These are phyloP conservation scores for Paraphaeosphaeria minitans DNA, from an alignment of 2,329 filamentous ascomycete species.

Conservation along the genomic window DNA sequence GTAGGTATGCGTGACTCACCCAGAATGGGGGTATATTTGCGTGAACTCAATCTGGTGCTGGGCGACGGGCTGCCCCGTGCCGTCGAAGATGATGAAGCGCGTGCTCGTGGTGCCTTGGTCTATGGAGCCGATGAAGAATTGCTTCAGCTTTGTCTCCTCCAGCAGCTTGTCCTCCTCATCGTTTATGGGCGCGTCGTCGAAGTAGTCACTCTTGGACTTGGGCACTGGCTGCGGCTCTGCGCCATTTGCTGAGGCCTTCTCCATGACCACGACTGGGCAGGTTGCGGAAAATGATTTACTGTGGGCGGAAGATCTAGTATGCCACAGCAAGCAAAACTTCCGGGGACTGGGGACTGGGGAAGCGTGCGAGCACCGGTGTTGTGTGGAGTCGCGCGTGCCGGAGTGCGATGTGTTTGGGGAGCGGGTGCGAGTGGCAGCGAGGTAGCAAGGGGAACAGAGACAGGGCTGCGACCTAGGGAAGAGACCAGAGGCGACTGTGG, in stretches of 20 bases:
- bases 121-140: slow-evolving; percentile 82
- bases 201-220: slow-evolving; percentile 28
- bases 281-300: slow-evolving; percentile 2
- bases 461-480: slow-evolving; percentile 4
- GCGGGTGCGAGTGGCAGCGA: background rate
- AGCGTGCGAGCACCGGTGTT: background rate
- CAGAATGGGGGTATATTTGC: slow-evolving; percentile 82
- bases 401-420: slow-evolving; percentile 3
- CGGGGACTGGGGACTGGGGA: background rate
- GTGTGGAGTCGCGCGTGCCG: slow-evolving; percentile 4
- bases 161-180: slow-evolving; percentile 28
- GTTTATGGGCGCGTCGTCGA: slow-evolving; percentile 17
- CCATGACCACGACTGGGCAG: slow-evolving; percentile 30
- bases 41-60: slow-evolving; percentile 86
- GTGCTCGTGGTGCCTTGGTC: slow-evolving; percentile 91
- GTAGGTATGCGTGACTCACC: slow-evolving; percentile 60
- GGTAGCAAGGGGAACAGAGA: slow-evolving; percentile 3
- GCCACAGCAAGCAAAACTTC: slow-evolving; percentile 4
- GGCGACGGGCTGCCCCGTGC: slow-evolving; percentile 75
- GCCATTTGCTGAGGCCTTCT: slow-evolving; percentile 32
- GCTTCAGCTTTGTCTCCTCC: slow-evolving; percentile 45
- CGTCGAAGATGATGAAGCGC: slow-evolving; percentile 88
- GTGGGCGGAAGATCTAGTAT: slow-evolving; percentile 13
- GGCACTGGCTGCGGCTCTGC: slow-evolving; percentile 40
- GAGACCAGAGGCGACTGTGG: slow-evolving; percentile 3